Conservation (phyloP, 352 stramenopile genomes). For the Discostella stelligera region DNA sequence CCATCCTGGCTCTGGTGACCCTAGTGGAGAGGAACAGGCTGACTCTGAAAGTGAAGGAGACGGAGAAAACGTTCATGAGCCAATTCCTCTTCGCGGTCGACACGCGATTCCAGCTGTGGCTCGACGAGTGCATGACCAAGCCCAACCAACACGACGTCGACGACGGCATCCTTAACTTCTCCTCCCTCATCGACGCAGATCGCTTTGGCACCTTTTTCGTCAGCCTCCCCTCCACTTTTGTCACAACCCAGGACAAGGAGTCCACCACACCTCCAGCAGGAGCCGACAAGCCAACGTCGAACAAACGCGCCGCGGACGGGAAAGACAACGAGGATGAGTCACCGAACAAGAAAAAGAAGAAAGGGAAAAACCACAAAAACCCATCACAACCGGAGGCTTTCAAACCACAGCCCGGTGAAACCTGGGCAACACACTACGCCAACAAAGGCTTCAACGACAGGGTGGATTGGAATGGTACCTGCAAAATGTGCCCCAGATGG, state of each 20-base stretch:
- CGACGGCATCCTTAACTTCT: background rate
- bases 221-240: background rate
- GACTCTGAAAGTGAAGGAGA: too few species aligned
- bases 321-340: background rate
- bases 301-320: too few species aligned
- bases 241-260: background rate
- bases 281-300: too few species aligned
- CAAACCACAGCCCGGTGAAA: background rate
- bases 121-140: background rate
- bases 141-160: background rate
- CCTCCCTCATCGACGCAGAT: background rate
- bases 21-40: too few species aligned
- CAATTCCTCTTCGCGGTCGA: background rate
- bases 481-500: background rate
- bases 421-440: too few species aligned
- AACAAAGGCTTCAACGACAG: background rate
- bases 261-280: too few species aligned
- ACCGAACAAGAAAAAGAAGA: slow-evolving; percentile 6
- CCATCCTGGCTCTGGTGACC: too few species aligned
- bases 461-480: background rate
- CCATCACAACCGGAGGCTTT: background rate
- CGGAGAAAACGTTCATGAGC: too few species aligned
- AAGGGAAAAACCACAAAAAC: background rate
- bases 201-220: background rate
- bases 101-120: background rate